Percentiles rank a stretch among this genome's conserved stretches.
phyloP scores from a whole-genome alignment of 2,329 filamentous ascomycete species.

The Diplodia mutila region DNA sequence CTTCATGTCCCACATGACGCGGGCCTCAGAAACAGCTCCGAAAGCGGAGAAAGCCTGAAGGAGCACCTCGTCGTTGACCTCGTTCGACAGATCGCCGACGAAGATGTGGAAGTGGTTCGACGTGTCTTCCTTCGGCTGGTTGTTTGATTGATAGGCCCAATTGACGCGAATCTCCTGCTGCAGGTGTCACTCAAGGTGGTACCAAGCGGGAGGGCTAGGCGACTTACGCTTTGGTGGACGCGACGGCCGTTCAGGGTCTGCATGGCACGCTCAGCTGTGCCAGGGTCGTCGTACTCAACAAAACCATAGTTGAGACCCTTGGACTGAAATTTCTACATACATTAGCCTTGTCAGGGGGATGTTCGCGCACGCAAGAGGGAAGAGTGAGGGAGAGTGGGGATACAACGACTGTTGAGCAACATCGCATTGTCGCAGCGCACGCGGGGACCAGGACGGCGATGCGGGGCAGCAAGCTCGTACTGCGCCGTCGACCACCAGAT shows the following conservation, averaged over 20 bases:
- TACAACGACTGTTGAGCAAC: background rate
- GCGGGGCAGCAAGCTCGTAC: slow-evolving; percentile 1
- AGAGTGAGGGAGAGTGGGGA: background rate
- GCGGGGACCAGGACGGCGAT: background rate
- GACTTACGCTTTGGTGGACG: slow-evolving; percentile 88
- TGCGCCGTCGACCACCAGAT: background rate
- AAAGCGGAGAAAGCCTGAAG: slow-evolving; percentile 95
- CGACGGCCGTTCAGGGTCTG: slow-evolving; percentile 92
- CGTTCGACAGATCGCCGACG: slow-evolving; percentile 95
- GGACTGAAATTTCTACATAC: slow-evolving; percentile 60
- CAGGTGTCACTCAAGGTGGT: slow-evolving; percentile 30
- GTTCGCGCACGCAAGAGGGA: slow-evolving; percentile 9
- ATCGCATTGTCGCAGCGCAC: background rate
- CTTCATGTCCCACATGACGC: slow-evolving; percentile 99
- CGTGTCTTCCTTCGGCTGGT: slow-evolving; percentile 91
- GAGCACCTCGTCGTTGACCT: slow-evolving; percentile 96
- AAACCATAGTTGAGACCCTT: slow-evolving; percentile 99
- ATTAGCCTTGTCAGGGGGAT: slow-evolving; percentile 21
- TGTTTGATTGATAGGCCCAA: slow-evolving; percentile 99
- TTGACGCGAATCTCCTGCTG: slow-evolving; percentile 94
- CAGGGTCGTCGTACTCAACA: slow-evolving; percentile 97
- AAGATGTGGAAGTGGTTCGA: slow-evolving; percentile 99
- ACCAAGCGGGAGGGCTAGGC: slow-evolving; percentile 9
- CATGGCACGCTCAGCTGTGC: slow-evolving; percentile 95
- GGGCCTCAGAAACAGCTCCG: slow-evolving; percentile 92